These are phyloP conservation scores for Triticum aestivum DNA, from an alignment of 176 grass and related monocot genomes.

Conservation along the genomic window DNA sequence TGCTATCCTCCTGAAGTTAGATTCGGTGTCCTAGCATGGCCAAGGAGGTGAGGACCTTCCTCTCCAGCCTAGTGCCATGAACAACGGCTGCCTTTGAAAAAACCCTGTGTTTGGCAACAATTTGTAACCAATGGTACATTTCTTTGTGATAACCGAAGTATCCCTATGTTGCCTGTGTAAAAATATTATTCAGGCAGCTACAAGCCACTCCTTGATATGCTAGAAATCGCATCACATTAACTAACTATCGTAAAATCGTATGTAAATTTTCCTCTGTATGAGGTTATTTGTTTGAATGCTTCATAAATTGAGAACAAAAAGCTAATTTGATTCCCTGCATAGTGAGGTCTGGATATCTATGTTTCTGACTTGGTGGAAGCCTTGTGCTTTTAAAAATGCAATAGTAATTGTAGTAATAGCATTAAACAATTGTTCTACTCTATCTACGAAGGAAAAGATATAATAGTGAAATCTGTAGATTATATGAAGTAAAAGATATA, in stretches of 20 bases:
- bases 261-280: background rate
- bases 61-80: background rate
- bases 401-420: background rate
- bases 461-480: background rate
- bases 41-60: background rate
- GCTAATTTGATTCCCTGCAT: background rate
- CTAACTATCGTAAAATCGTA: background rate
- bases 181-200: background rate
- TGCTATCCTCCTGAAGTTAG: background rate
- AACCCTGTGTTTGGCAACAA: background rate
- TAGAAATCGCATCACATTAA: background rate
- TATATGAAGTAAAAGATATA: background rate
- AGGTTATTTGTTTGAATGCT: background rate
- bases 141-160: background rate
- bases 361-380: background rate
- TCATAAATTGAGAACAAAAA: background rate
- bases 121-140: background rate
- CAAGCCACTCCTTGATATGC: background rate
- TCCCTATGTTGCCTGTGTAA: background rate
- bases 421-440: background rate
- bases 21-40: background rate
- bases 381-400: background rate
- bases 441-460: background rate
- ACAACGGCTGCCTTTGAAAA: background rate
- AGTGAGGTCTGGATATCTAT: background rate